Base-by-base conservation (phyloP, 2,329 filamentous ascomycete species). In the Lasiodiplodia sp. region DNA sequence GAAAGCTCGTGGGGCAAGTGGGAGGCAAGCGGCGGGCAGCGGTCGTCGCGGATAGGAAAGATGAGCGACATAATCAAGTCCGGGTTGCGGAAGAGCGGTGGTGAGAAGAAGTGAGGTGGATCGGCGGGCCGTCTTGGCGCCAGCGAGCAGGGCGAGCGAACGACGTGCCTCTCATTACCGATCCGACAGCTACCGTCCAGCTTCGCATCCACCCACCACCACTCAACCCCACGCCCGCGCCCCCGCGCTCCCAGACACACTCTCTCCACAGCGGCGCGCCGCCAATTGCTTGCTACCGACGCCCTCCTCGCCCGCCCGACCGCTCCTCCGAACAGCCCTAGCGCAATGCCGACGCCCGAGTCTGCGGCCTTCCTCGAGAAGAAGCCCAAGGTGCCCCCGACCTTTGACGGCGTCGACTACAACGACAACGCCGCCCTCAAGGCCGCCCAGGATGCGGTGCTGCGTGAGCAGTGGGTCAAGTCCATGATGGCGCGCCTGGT, bases 401-500 rank as follows among this genome's bases (percentile, higher is more conserved):
- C 91, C 69, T 96, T 96, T 80, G 92, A 94, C 76, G 92, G 92
- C 73, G 92, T 96, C 78, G 91, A 95, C 84, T 96, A 91, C 84
- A 90, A 94, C 73, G 91, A 96, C 83, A 93, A 90, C 79, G 88
- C 88, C 78, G 88, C 89, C 74, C 85, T 96, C 78, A 96, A 95
- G 85, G 89, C 89, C 70, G 92, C 92, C 66, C 92, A 95, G 79
- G 92, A 96, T 79, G 87, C 92, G 72, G 87, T 96, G 68, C 88
- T 96, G 75, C 87, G 92, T 71, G 92, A 96, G 83, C 92, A 96
- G 84, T 96, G 93, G 93, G 92, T 96, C 70, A 89, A 89, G 79
- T 90, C 91, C 79, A 96, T 96, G 92, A 96, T 94, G 92, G 91
- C 91, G 69, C 86, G 92, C 70, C 83, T 96, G 71, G 91, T 96